phyloP scores from a whole-genome alignment of 2,329 filamentous ascomycete species.

The Dothideomycetes sp. region DNA sequence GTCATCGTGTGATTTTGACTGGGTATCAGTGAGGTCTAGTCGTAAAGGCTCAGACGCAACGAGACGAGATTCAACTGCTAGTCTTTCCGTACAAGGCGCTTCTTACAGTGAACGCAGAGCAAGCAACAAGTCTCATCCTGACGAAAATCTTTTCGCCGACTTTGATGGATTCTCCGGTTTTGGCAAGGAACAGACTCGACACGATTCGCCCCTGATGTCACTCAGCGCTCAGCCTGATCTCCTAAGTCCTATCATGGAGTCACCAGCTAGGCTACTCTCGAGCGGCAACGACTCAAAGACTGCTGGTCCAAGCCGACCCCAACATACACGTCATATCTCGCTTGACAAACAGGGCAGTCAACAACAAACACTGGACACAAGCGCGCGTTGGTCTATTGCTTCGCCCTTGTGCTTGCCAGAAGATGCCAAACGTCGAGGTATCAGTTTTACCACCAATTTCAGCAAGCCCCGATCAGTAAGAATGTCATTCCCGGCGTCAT shows the following conservation, averaged over 20 bases:
- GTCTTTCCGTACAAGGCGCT: background rate
- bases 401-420: slow-evolving; percentile 15
- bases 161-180: slow-evolving; percentile 8
- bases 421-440: slow-evolving; percentile 5
- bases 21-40: slow-evolving; percentile 30
- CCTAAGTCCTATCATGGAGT: slow-evolving; percentile 8
- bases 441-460: slow-evolving; percentile 4
- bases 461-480: slow-evolving; percentile 1
- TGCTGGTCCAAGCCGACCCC: background rate
- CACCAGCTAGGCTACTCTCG: background rate
- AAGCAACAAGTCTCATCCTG: slow-evolving; percentile 7
- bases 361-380: background rate
- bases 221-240: slow-evolving; percentile 1
- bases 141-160: slow-evolving; percentile 10
- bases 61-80: slow-evolving; percentile 13
- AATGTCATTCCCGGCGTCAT: slow-evolving; percentile 8
- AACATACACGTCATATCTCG: slow-evolving; percentile 1
- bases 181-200: slow-evolving; percentile 5
- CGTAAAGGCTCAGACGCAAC: slow-evolving; percentile 9
- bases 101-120: slow-evolving; percentile 4
- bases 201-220: slow-evolving; percentile 7
- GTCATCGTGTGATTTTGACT: slow-evolving; percentile 52
- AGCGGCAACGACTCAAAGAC: background rate
- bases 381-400: slow-evolving; percentile 21
- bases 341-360: slow-evolving; percentile 1